Evolutionary conservation across 805 yeast species (phyloP), one percentile per base, ranked within the genome.

Genomic region (Wickerhamomyces sydowiorum): DNA sequence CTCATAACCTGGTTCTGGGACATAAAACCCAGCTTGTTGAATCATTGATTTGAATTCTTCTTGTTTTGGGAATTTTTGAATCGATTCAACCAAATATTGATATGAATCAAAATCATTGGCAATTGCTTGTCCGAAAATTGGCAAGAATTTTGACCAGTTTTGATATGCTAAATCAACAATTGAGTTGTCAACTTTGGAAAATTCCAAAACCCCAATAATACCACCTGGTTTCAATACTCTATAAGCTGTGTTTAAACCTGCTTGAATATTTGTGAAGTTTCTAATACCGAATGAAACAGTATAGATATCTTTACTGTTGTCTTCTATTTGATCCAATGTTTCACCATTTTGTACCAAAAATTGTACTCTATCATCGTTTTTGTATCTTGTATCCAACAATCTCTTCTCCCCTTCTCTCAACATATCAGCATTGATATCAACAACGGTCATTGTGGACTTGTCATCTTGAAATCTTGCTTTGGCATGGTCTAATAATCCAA

Each of bases 201-300:
- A 93, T 62, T 93, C 99, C 45, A 93, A 72, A 65, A 98, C 90
- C 30, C 96, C 96, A 62, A 93, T 93, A 37, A 93, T 86, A 56
- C 99, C 99, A 56, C 99, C 99, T 12, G 98, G 98, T 64, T 84
- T 87, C 60, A 93, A 76, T 24, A 91, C 96, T 54, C 99, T 77
- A 69, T 91, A 85, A 27, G 99, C 99, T n/a, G 97, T 83, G 53
- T 86, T 75, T 55, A 93, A 73, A 23, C 98, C 99, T 5, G 88
- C 89, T 65, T 90, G 96, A 54, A 93, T 82, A 61, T 93, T 75
- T 44, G 99, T 93, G 65, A 95, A 93, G 66, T 93, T 93, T 65
- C 99, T 80, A 67, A 93, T 93, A 45, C 99, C 99, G 62, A 93
- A 93, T 3, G 97, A 95, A 53, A 93, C 89, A 3, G 99, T 93